These are phyloP conservation scores for Magnaporthiopsis poae DNA, from an alignment of 2,329 filamentous ascomycete species.

Conservation along the genomic window DNA sequence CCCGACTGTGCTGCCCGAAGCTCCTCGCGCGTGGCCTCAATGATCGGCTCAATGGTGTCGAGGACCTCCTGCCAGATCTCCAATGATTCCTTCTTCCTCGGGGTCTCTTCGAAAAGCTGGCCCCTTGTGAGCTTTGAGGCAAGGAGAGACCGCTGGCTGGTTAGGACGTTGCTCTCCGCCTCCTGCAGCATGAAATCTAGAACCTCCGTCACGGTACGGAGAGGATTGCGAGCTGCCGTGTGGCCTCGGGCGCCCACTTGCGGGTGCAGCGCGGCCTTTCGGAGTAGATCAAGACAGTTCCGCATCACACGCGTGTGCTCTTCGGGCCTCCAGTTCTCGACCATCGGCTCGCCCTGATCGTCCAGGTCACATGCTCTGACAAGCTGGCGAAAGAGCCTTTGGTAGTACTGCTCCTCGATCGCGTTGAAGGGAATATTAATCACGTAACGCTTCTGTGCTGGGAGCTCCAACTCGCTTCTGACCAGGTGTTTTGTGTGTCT, in stretches of 20 bases:
- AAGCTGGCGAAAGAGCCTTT: slow-evolving; percentile 65
- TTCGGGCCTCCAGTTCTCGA: slow-evolving; percentile 55
- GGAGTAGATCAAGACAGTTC: slow-evolving; percentile 55
- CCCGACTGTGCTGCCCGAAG: slow-evolving; percentile 31
- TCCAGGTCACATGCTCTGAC: slow-evolving; percentile 58
- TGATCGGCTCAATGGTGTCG: slow-evolving; percentile 37
- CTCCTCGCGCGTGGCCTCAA: slow-evolving; percentile 55
- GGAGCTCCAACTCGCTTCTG: slow-evolving; percentile 67
- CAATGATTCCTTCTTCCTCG: slow-evolving; percentile 57
- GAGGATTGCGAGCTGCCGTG: slow-evolving; percentile 53
- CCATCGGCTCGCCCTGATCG: slow-evolving; percentile 50
- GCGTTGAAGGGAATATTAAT: slow-evolving; percentile 84
- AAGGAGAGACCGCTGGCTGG: slow-evolving; percentile 60
- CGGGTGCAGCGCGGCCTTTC: slow-evolving; percentile 52
- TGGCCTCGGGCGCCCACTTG: slow-evolving; percentile 63
- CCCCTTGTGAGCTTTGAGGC: slow-evolving; percentile 56
- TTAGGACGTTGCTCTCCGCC: slow-evolving; percentile 56
- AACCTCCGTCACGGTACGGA: slow-evolving; percentile 78
- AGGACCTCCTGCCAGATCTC: slow-evolving; percentile 56
- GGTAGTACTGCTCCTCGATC: slow-evolving; percentile 84
- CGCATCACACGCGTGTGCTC: slow-evolving; percentile 53
- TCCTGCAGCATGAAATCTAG: slow-evolving; percentile 86
- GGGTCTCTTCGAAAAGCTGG: slow-evolving; percentile 69
- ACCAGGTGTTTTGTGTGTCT: slow-evolving; percentile 79
- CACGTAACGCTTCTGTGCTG: slow-evolving; percentile 73